Percentiles rank a stretch among this genome's conserved stretches.
Conservation (phyloP, 192 early-diverging fungal species). For the Backusella parvicylindrica region DNA sequence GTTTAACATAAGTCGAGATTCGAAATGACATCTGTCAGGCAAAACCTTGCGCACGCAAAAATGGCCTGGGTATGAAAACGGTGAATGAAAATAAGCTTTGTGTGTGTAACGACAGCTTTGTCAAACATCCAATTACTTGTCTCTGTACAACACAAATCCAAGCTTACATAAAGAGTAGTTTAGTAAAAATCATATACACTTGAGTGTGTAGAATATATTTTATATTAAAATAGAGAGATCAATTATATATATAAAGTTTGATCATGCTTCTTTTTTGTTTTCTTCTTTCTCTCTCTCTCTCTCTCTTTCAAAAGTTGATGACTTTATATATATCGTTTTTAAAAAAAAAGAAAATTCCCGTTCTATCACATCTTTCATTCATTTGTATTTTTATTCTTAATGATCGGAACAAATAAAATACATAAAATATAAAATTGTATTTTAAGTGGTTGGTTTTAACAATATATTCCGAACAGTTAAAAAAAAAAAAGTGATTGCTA, state of each 20-base stretch:
- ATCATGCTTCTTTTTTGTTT: not conserved
- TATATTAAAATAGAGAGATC: not conserved
- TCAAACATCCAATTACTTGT: not conserved
- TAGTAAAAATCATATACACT: not conserved
- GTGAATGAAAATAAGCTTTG: not conserved
- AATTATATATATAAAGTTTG: not conserved
- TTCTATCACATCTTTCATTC: not conserved
- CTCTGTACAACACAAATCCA: not conserved
- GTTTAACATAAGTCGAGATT: not conserved
- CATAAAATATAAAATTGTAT: not conserved
- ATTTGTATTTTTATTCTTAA: not conserved
- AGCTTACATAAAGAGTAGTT: not conserved
- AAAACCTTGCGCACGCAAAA: not conserved
- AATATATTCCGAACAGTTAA: not conserved
- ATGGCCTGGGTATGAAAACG: not conserved
- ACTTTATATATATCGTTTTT: not conserved
- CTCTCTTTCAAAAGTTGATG: not conserved
- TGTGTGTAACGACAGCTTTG: not conserved
- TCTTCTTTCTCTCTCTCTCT: not conserved
- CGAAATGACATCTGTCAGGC: not conserved
- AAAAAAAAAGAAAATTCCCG: not conserved
- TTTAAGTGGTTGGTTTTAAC: not conserved
- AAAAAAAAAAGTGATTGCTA: not conserved
- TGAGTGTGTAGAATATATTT: not conserved
- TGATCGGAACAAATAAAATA: not conserved